Base-by-base conservation (phyloP, 2,329 filamentous ascomycete species). In the Talaromyces sp. region DNA sequence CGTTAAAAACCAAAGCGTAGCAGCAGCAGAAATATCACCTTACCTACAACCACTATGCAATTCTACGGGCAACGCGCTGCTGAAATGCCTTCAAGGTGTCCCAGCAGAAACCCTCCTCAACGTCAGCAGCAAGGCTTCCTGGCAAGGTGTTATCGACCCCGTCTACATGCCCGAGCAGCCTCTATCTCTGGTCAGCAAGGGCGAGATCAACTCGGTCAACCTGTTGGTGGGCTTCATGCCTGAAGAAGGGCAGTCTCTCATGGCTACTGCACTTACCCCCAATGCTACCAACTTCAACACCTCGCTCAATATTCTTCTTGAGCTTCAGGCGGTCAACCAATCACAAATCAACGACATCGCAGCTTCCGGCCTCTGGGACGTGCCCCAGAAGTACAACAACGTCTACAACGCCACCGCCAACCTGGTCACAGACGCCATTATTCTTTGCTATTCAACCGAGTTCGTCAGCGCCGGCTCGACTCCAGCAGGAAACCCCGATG, bases 221-320 rank as follows among this genome's bases (percentile, higher is more conserved):
- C 27, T 63, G 6, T 52, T 63, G 1, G 52, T 61, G 47, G 58
- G 62, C 30, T 63, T 56, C 28, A 63, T 61, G 62, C 62, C 62
- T 10, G 62, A 63, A 13, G 62, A 63, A 49, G 58, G 53, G 28
- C 62, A 63, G 30, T 63, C 62, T 6, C 55, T 63, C 22, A 36
- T 63, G 19, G 47, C 47, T 7, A 59, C 57, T 1, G 55, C 44
- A 6, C 44, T 61, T 36, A 17, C 61, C 3, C 61, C 58, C 9
- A 61, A 61, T 15, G 60, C 60, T 30, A 53, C 58, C 22, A 61
- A 47, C 19, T 25, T 58, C 54, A 61, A 60, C 27, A 2, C 7
- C 15, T 49, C 39, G 7, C 55, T 63, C 9, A n/a, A 57, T n/a
- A 13, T 33, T 7, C 59, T 63, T 32, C 10, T 47, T 19, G 22